phyloP scores from a whole-genome alignment of 2,329 filamentous ascomycete genomes.

The Cladosporium oxysporum region DNA sequence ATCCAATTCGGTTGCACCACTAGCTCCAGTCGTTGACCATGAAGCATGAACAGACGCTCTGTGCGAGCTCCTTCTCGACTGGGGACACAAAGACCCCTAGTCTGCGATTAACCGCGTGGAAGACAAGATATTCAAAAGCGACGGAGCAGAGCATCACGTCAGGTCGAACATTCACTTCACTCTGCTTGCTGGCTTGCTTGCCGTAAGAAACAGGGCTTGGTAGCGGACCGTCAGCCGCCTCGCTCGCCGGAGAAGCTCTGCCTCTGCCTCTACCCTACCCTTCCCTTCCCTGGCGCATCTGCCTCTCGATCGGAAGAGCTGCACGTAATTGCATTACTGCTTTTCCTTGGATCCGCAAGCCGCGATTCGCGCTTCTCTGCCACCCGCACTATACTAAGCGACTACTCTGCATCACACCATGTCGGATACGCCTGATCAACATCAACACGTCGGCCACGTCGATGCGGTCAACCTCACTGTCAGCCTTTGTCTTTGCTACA shows the following conservation, averaged over 20 bases:
- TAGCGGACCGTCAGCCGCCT: conserved; percentile 4
- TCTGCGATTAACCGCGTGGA: neutral
- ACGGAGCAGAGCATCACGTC: conserved; percentile 4
- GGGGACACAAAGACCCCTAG: neutral
- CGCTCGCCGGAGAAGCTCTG: conserved; percentile 9
- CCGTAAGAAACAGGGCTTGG: neutral
- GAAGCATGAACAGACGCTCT: conserved; percentile 15
- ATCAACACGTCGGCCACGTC: conserved; percentile 6
- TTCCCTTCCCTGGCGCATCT: neutral
- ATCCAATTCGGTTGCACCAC: neutral
- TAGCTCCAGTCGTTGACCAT: conserved; percentile 2
- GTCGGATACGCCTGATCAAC: neutral
- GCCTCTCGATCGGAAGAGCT: neutral
- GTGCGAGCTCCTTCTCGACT: conserved; percentile 2
- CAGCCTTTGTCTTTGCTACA: conserved; percentile 37
- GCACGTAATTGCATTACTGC: neutral
- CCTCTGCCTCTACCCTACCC: neutral
- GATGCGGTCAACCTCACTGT: conserved; percentile 32
- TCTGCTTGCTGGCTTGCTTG: neutral
- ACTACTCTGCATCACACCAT: conserved; percentile 11
- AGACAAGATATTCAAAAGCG: conserved; percentile 3
- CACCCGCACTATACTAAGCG: conserved; percentile 15
- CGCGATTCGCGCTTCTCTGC: conserved; percentile 10
- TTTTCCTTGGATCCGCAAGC: conserved; percentile 9
- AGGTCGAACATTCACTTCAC: conserved; percentile 16